Percentiles rank a stretch among this genome's conserved stretches.
Conservation (phyloP, 2,329 filamentous ascomycete species). For the Microthyrium microscopicum region DNA sequence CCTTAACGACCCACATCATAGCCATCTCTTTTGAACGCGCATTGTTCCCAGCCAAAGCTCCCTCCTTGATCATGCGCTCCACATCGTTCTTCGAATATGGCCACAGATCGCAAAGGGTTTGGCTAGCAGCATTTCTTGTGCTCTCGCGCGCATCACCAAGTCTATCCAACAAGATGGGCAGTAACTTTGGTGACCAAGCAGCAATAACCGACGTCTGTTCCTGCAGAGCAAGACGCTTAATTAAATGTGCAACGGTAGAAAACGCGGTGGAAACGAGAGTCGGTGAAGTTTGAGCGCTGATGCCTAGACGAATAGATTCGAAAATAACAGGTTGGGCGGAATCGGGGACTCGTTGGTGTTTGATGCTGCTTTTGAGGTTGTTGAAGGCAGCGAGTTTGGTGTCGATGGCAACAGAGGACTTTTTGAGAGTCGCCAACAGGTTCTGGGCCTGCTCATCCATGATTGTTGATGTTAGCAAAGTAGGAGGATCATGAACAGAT, state of each 20-base stretch:
- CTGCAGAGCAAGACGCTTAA: constrained; percentile 74
- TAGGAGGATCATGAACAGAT: no score
- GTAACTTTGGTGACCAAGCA: constrained; percentile 50
- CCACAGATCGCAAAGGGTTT: constrained; percentile 65
- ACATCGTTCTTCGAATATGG: constrained; percentile 52
- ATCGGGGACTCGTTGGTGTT: constrained; percentile 80
- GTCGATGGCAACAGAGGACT: constrained; percentile 51
- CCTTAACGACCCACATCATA: constrained; percentile 72
- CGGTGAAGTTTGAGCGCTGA: constrained; percentile 57
- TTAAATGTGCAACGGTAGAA: constrained; percentile 70
- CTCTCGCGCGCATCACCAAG: constrained; percentile 82
- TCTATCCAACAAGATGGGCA: constrained; percentile 65
- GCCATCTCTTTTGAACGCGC: constrained; percentile 68
- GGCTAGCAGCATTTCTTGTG: constrained; percentile 55
- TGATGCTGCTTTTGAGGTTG: constrained; percentile 71
- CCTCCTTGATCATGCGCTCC: constrained; percentile 63
- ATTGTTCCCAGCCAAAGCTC: constrained; percentile 65
- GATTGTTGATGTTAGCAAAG: no score
- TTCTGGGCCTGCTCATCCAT: constrained; percentile 42
- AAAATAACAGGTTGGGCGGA: constrained; percentile 55
- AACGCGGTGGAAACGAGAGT: constrained; percentile 65
- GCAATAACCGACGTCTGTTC: constrained; percentile 57
- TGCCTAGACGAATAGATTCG: constrained; percentile 62
- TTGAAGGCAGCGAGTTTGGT: constrained; percentile 56
- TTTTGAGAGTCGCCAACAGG: constrained; percentile 37